Base-by-base conservation (phyloP, 1,284 basidiomycete species). In the Cutaneotrichosporon sp. region DNA sequence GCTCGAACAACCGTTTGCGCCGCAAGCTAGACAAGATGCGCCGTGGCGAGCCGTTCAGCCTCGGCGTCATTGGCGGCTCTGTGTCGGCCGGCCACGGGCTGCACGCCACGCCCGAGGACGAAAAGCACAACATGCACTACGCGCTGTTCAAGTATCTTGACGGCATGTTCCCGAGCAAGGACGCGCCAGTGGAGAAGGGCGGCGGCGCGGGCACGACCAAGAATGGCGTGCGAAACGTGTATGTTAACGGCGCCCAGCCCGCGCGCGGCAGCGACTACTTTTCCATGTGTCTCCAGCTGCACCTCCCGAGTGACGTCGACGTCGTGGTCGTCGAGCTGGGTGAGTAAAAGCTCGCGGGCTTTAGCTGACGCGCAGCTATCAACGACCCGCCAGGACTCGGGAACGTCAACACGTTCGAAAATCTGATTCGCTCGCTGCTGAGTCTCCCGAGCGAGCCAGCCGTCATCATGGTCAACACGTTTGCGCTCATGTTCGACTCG, bases 91-190 rank as follows among this genome's bases (percentile, higher is more conserved):
- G 68, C 13, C 61, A 63, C 37, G 65, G 67, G n/a, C 47, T 68
- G 10, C 18, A 47, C 38, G 39, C 37, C 40, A 20, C 22, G 14
- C 51, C 46, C 21, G 40, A 53, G 23, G 36, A 22, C 42, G 57
- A 59, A 40, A 51, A 58, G 14, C 55, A 65, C 15, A 70, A 69
- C 51, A 58, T 74, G 50, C 64, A 72, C 55, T 39, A 58, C 3
- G 60, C 62, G n/a, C 49, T 73, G 10, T 74, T 72, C 46, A 60
- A 67, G 15, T 61, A 68, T 43, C 58, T 74, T 34, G 60, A 71
- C 53, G 35, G 14, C 9, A 55, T 61, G 2, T 74, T 68, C 54
- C 72, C 70, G 7, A 54, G 35, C 13, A 34, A 34, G 40, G 34
- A 52, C 18, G 18, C 15, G 14, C 14, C 54, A 10, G 33, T 54